Conservation (phyloP, 164 flowering plant species). For the Vitis labrusca region DNA sequence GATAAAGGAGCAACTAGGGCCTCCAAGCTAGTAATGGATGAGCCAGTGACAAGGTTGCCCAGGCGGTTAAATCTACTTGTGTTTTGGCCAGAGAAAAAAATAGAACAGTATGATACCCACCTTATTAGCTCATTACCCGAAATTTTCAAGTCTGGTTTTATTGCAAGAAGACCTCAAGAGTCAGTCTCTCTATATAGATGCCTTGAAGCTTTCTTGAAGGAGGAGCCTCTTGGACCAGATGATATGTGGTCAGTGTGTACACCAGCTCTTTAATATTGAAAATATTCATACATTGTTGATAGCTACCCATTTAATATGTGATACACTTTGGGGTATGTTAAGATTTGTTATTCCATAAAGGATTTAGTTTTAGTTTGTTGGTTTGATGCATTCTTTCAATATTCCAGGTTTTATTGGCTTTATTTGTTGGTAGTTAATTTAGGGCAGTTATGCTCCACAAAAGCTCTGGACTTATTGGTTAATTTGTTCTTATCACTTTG, state of each 20-base stretch:
- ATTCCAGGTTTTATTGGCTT: too few relatives aligned
- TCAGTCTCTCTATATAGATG: constrained; percentile 79
- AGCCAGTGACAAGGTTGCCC: constrained; percentile 29
- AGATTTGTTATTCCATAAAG: too few relatives aligned
- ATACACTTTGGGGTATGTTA: too few relatives aligned
- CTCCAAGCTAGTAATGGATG: constrained; percentile 46
- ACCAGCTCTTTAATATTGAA: neutral
- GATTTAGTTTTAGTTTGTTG: too few relatives aligned
- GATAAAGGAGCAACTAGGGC: constrained; percentile 54
- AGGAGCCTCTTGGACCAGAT: constrained; percentile 97
- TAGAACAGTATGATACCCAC: constrained; percentile 45
- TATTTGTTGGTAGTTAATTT: neutral
- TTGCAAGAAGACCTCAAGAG: constrained; percentile 66
- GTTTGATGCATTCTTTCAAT: too few relatives aligned
- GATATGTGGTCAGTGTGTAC: constrained; percentile 85
- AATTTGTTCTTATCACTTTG: neutral
- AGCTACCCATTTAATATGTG: neutral
- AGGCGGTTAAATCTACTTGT: constrained; percentile 56
- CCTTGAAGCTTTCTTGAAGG: constrained; percentile 91
- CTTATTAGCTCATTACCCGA: constrained; percentile 65
- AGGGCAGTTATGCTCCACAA: neutral
- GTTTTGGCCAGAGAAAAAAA: constrained; percentile 58
- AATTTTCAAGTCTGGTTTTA: constrained; percentile 63
- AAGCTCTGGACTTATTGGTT: neutral
- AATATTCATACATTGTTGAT: constrained; percentile 2